Evolutionary conservation across 2,329 filamentous ascomycete genomes (phyloP), one percentile per base, ranked within the genome.

Genomic region (Aspergillus terreus): DNA sequence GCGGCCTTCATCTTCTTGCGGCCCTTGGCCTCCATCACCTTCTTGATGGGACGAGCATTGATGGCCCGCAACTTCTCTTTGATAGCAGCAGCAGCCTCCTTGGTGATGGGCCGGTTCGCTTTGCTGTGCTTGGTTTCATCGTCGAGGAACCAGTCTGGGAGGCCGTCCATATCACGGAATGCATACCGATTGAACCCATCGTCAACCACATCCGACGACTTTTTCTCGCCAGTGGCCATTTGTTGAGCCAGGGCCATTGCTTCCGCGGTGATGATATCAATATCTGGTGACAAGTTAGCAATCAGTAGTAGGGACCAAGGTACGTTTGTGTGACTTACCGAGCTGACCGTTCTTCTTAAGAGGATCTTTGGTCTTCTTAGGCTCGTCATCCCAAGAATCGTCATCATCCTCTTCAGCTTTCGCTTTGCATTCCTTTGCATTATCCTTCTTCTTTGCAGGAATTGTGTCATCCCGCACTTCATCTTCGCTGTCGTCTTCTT

Each of bases 191-290:
- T 96, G 81, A 94, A 99, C 38, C 85, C 86, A 55, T 97, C 92
- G 65, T 99, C 95, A 43, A 92, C 76, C 4, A 96, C 76, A 61
- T 96, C 90, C 50, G 87, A 73, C 43, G 83, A 87, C 0, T 86
- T 88, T 71, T 87, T 92, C 67, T 92, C 82, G 42, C 92, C 92
- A 0, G 87, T 90, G 3, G 92, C 94, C 53, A 99, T 85, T 66
- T 90, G 83, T 59, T 97, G 94, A 0, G 94, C 95, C 14, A 99
- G 81, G 0, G 92, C 95, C 94, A 99, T 99, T 58, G 95, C 94
- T 77, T 99, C 94, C 4, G 91, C 94, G n/a, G 94, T 99, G 66
- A 97, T 95, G 64, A 99, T 97, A 69, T 97, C 91, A 72, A 99
- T 95, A 67, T 96, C 92, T 80, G 72, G 2, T 68, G 49, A 23